phyloP scores from a whole-genome alignment of 2,329 filamentous ascomycete species.

The Ophiosphaerella korrae region DNA sequence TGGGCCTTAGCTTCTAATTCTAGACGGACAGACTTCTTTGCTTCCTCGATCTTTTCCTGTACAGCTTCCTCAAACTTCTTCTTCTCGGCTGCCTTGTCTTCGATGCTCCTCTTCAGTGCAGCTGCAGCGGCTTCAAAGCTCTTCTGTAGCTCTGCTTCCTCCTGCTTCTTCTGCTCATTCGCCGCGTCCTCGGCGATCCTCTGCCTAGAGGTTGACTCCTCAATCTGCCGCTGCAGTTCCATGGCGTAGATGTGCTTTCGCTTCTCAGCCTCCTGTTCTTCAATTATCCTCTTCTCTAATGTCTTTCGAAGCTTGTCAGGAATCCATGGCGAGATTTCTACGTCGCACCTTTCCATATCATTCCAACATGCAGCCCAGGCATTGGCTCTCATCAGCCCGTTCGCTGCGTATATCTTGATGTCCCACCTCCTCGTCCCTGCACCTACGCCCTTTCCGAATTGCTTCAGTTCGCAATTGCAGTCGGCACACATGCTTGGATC shows the following conservation, averaged over 20 bases:
- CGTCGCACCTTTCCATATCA: slow-evolving; percentile 98
- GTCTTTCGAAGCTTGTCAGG: slow-evolving; percentile 63
- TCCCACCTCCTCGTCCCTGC: slow-evolving; percentile 65
- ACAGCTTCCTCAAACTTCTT: slow-evolving; percentile 33
- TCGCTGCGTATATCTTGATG: slow-evolving; percentile 91
- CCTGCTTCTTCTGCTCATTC: slow-evolving; percentile 27
- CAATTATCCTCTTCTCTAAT: slow-evolving; percentile 59
- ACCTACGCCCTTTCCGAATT: slow-evolving; percentile 42
- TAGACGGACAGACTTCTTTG: slow-evolving; percentile 39
- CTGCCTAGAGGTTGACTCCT: slow-evolving; percentile 38
- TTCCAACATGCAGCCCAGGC: slow-evolving; percentile 95
- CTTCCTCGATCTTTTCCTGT: slow-evolving; percentile 36
- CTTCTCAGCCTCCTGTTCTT: slow-evolving; percentile 44
- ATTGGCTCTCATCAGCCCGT: slow-evolving; percentile 87
- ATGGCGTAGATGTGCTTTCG: slow-evolving; percentile 35
- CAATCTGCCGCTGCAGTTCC: slow-evolving; percentile 38
- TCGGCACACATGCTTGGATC: slow-evolving; percentile 55
- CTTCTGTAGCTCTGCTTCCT: slow-evolving; percentile 33
- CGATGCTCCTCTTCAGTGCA: slow-evolving; percentile 30
- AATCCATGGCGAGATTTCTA: slow-evolving; percentile 81
- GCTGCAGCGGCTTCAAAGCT: slow-evolving; percentile 34
- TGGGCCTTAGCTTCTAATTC: slow-evolving; percentile 38
- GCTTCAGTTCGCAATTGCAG: slow-evolving; percentile 50
- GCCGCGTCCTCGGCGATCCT: slow-evolving; percentile 36
- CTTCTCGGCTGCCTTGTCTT: slow-evolving; percentile 36